Evolutionary conservation across 192 early-diverging fungal genomes (phyloP), one percentile per base, ranked within the genome.

Genomic region (Backusella circina): DNA sequence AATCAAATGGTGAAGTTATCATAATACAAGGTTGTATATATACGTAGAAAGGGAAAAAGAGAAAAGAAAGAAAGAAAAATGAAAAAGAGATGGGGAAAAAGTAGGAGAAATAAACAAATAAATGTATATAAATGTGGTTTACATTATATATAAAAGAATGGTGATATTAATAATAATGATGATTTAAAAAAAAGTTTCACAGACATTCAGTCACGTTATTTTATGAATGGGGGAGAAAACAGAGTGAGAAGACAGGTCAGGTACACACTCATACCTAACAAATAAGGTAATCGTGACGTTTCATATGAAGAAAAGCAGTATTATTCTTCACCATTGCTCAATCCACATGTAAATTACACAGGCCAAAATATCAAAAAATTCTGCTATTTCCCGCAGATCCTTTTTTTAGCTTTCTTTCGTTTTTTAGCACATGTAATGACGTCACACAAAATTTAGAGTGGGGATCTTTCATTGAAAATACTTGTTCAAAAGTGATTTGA

Each of bases 401-500:
- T n/a, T n/a, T n/a, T n/a, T n/a, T n/a, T n/a, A n/a, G n/a, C n/a
- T n/a, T n/a, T n/a, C 47, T 51, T 51, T 51, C 6, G 18, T 21
- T 12, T 61, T 61, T 54, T 54, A 9, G 23, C 54, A 61, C 54
- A 61, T 61, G 54, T 9, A 23, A 30, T 61, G 54, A 61, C 54
- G 54, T 61, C 54, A 61, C 54, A 61, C 54, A 61, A 61, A 28
- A 28, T 47, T 47, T 47, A 10, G 26, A 26, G 10, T 61, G 54
- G 54, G 54, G 54, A 61, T 61, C 54, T 61, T 28, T 12, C 13
- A 28, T 26, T 26, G n/a, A 28, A 28, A 28, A 61, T 61, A 61
- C 54, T 61, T 61, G 54, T 61, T 61, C 54, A 8, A 61, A 61
- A 61, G 23, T 61, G 54, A 61, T 61, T 61, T 57, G 54, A 57